phyloP scores from a whole-genome alignment of 345 rosid species.

The Bruguiera parviflora region DNA sequence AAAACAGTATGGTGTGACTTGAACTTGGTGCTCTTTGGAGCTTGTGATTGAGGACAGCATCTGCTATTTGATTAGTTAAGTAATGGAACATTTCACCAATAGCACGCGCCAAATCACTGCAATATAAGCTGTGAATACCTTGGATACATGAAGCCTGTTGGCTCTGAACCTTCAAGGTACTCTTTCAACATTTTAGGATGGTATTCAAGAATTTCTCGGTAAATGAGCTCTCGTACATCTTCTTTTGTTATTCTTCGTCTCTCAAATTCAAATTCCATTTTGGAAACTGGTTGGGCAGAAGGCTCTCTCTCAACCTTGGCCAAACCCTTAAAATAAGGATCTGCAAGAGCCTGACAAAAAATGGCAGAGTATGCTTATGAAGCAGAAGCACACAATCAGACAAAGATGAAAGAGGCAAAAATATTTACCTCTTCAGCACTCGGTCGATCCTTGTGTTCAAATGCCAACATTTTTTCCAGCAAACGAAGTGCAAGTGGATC shows the following conservation, averaged over 20 bases:
- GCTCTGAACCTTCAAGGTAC: constrained; percentile 82
- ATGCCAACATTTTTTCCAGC: constrained; percentile 85
- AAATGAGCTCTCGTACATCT: constrained; percentile 90
- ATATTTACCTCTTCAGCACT: constrained; percentile 77
- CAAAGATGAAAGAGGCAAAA: background rate
- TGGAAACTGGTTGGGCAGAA: constrained; percentile 88
- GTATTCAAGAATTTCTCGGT: constrained; percentile 86
- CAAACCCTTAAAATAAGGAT: constrained; percentile 85
- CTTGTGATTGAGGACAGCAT: no score
- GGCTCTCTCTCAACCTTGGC: constrained; percentile 97
- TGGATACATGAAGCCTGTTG: constrained; percentile 92
- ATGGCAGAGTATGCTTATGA: constrained; percentile 15
- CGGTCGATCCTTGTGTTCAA: constrained; percentile 92
- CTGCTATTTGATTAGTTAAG: no score
- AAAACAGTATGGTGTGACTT: background rate
- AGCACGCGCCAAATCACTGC: background rate
- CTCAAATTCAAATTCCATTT: constrained; percentile 96
- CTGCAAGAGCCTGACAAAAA: constrained; percentile 80
- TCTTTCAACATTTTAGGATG: constrained; percentile 97
- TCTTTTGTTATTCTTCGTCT: constrained; percentile 93
- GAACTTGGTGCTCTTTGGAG: no score
- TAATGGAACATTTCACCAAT: no score
- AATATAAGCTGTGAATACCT: constrained; percentile 43
- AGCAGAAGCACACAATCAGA: constrained; percentile 11
- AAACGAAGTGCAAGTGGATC: constrained; percentile 92